Evolutionary conservation across 2,329 filamentous ascomycete species (phyloP).

Genomic region (Colletotrichum sp.): DNA sequence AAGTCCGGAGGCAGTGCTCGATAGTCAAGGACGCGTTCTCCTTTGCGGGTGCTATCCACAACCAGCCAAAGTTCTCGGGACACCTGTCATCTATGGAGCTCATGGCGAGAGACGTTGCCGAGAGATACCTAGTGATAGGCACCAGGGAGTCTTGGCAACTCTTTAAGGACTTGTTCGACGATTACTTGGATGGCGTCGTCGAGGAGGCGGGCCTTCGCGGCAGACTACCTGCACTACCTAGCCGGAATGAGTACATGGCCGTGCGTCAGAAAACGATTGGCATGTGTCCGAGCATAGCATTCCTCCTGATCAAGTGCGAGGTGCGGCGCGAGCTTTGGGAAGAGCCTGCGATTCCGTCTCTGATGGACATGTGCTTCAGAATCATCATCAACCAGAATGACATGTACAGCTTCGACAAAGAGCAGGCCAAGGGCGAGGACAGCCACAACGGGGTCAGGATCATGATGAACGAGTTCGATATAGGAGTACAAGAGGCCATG

Average conservation of each 20-base stretch:
- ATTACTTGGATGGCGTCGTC: neutral
- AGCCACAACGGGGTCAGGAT: neutral
- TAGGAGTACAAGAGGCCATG: neutral
- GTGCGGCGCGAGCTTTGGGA: neutral
- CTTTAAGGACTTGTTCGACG: neutral
- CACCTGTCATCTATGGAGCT: neutral
- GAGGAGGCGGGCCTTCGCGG: neutral
- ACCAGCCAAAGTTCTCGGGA: rapidly evolving
- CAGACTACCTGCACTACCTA: neutral
- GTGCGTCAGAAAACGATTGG: neutral
- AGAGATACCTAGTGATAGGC: rapidly evolving
- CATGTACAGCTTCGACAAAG: neutral
- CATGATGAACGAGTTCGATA: neutral
- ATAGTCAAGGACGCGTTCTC: neutral
- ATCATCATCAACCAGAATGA: neutral
- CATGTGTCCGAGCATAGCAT: neutral
- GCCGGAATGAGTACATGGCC: neutral
- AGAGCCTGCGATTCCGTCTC: neutral
- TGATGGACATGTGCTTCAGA: neutral
- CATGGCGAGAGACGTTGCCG: neutral
- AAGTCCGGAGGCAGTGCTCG: neutral
- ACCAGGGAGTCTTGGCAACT: neutral
- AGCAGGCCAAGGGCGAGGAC: neutral
- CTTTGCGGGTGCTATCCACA: neutral
- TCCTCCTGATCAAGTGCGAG: neutral